Evolutionary conservation across 768 basidiomycete genomes (phyloP), one percentile per base, ranked within the genome.

Genomic region (Suillus americanus): DNA sequence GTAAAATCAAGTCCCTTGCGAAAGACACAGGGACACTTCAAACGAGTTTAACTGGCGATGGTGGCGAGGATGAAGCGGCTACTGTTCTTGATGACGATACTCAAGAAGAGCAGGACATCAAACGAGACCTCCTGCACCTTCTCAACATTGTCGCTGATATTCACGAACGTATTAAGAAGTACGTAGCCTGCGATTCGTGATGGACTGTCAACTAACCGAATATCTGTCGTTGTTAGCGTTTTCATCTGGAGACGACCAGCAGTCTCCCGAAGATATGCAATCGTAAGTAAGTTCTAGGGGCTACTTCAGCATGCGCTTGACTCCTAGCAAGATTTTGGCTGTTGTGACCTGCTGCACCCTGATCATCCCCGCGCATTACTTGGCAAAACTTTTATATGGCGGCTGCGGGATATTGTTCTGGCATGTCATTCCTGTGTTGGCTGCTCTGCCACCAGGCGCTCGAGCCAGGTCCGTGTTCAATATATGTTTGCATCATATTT

Each of bases 111-210:
- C 75, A 77, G 57, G 82, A 81, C 65, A 30, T 84, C 7, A 84
- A 84, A 70, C 78, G 80, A 12, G 69, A 77, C 33, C 65, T 76
- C 3, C 69, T 89, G 20, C 72, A 78, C 41, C 40, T 72, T 12
- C 40, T 89, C 57, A 78, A 81, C 51, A 81, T 83, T 46, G 69
- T 87, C 40, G 83, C 85, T 10, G 89, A 90, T 70, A 63, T 88
- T 12, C 85, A 88, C 64, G 89, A 91, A 71, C 79, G 88, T 38
- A 66, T 88, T 33, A 84, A 83, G 74, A 90, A 89, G 89, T 89
- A 68, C 35, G 81, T 73, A 13, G 33, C 50, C 41, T 10, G 40
- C 35, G 25, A 13, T 23, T 59, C 5, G 23, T 56, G 40, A 37
- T 35, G 25, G 45, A 28, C 51, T 67, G 59, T 70, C 35, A 30